Conservation (phyloP, 106 monocot genomes). For the Dendrobium nobile region DNA sequence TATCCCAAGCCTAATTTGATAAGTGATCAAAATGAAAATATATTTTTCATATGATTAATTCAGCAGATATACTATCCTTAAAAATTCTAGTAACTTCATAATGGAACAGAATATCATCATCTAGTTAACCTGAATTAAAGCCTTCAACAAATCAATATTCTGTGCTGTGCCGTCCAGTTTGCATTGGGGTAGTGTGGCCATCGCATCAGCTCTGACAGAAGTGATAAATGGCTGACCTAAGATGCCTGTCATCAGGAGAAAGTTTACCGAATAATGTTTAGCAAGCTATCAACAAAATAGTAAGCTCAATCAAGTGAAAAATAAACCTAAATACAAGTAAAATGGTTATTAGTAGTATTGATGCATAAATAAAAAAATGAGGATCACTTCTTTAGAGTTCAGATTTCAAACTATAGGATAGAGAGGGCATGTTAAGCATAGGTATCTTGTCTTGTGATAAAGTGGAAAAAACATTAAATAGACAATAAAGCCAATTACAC, state of each 20-base stretch:
- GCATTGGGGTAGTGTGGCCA: neutral
- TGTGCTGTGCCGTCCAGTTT: neutral
- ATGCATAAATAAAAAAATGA: neutral
- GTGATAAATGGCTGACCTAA: neutral
- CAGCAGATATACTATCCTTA: neutral
- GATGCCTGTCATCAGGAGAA: neutral
- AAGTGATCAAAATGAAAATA: neutral
- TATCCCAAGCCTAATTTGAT: neutral
- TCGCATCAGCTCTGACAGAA: neutral
- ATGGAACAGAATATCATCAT: constrained; percentile 1
- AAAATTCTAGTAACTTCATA: neutral
- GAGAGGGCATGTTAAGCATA: neutral
- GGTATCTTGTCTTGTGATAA: neutral
- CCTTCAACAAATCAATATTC: neutral
- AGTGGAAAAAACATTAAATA: neutral
- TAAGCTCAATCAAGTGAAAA: neutral
- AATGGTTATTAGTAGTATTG: neutral
- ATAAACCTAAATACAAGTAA: neutral
- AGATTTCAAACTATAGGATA: neutral
- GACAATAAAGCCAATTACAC: neutral
- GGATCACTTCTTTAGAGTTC: neutral
- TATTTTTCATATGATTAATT: neutral
- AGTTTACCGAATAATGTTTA: neutral
- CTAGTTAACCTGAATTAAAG: constrained; percentile 5
- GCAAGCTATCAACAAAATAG: neutral